Conservation (phyloP, 1,284 basidiomycete species). For the Trametes pubescens region DNA sequence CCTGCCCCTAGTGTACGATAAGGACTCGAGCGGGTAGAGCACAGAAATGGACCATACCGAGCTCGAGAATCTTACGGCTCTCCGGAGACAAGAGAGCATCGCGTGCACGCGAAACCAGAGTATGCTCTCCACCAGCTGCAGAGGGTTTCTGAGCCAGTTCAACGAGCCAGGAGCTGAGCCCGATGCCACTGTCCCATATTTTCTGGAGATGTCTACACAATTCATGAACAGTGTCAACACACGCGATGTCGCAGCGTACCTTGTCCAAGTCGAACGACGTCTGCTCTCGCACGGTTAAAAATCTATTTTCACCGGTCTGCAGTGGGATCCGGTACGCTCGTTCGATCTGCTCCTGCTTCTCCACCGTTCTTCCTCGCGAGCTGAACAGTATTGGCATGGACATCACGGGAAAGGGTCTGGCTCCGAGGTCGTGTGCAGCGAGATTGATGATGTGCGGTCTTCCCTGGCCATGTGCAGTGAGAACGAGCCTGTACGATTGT, state of each 20-base stretch:
- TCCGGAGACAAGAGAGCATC: conserved; percentile 51
- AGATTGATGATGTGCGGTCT: conserved; percentile 42
- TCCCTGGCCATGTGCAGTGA: conserved; percentile 50
- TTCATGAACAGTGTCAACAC: background rate
- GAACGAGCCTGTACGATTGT: conserved; percentile 69
- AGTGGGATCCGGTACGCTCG: conserved; percentile 59
- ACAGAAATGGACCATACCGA: conserved; percentile 55
- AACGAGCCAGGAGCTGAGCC: conserved; percentile 78
- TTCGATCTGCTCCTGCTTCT: conserved; percentile 78
- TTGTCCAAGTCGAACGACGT: conserved; percentile 91
- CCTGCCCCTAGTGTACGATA: conserved; percentile 66
- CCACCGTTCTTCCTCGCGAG: conserved; percentile 31
- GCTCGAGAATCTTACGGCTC: conserved; percentile 61
- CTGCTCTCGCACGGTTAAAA: conserved; percentile 73
- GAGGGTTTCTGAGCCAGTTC: conserved; percentile 37
- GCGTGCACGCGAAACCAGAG: conserved; percentile 36
- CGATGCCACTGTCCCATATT: conserved; percentile 92
- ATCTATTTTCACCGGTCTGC: conserved; percentile 31
- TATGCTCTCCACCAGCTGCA: conserved; percentile 1
- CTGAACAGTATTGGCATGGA: conserved; percentile 72
- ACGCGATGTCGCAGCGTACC: conserved; percentile 50
- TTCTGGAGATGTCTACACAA: conserved; percentile 61
- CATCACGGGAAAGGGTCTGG: conserved; percentile 61
- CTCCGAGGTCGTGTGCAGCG: conserved; percentile 45
- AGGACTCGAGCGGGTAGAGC: background rate